Evolutionary conservation across 2,329 filamentous ascomycete genomes (phyloP), one percentile per base, ranked within the genome.

Genomic region (Gliomastix tumulicola): DNA sequence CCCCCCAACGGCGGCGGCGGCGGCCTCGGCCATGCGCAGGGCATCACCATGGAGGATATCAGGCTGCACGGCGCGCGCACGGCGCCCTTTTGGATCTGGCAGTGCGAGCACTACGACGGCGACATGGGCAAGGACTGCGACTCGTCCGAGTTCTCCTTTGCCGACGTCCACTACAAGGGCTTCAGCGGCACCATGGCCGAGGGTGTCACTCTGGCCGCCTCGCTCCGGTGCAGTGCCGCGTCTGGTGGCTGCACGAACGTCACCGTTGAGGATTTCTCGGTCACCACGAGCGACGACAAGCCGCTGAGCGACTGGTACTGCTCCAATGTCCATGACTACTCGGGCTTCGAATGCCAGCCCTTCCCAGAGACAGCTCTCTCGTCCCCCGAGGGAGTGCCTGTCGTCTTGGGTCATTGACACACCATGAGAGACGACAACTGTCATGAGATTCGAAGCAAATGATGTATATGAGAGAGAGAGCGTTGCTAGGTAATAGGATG

Each of bases 1-100:
- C 70, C 71, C 2, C 74, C 73, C 2, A 79, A 80, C 43, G 74
- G 75, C 13, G 75, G 73, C 3, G 74, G 74, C 10, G 74, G 70
- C 13, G 75, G 74, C 4, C 47, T 68, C 0, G 74, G 74, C 9
- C 62, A 45, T 30, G 56, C 53, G 4, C 38, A 43, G 18, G 53
- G 54, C 45, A 51, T 61, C 7, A 41, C 43, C 11, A 49, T 61
- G 19, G 53, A 59, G 31, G 51, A 58, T 33, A 41, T 59, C 32
- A 43, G 36, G 12, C 40, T 59, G 12, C 39, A 47, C n/a, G 40
- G 47, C 6, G 32, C 47, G n/a, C 48, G 55, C 2, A 37, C 47
- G 9, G 46, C 51, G 28, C 57, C 57, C 15, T 50, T 60, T 19
- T 59, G 55, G 40, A 45, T 54, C 9, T 56, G 52, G 45, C 57